These are phyloP conservation scores for Phytophthora aleatoria DNA, from an alignment of 352 stramenopile species.

Conservation along the genomic window DNA sequence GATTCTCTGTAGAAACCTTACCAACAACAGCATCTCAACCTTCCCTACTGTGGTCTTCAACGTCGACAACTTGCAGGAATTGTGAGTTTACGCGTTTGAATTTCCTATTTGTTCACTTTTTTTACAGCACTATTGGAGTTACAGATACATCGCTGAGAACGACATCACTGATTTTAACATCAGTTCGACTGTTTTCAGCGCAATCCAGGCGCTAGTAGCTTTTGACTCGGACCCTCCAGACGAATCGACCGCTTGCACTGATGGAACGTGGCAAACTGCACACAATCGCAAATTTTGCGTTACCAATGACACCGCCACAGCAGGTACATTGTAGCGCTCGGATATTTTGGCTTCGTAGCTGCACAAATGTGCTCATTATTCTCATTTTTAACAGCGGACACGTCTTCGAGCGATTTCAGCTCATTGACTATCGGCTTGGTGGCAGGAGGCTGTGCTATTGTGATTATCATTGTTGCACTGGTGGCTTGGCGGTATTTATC, in stretches of 20 bases:
- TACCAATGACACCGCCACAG: constrained; percentile 13
- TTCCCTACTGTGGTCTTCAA: constrained; percentile 44
- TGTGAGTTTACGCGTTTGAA: constrained; percentile 27
- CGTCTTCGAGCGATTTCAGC: constrained; percentile 18
- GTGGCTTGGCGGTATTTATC: constrained; percentile 20
- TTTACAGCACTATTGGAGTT: neutral
- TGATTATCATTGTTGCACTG: constrained; percentile 20
- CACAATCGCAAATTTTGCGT: constrained; percentile 42
- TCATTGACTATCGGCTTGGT: constrained; percentile 34
- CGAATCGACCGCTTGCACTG: constrained; percentile 13
- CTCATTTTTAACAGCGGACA: constrained; percentile 2
- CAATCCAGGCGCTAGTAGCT: constrained; percentile 25
- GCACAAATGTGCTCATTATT: neutral
- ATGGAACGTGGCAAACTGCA: constrained; percentile 37
- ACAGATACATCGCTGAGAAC: constrained; percentile 39
- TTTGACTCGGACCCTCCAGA: constrained; percentile 37
- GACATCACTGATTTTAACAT: constrained; percentile 47
- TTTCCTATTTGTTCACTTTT: neutral
- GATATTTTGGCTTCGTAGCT: neutral
- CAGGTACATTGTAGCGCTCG: constrained; percentile 10
- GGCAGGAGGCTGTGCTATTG: constrained; percentile 26
- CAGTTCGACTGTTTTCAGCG: constrained; percentile 29
- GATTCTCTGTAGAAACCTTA: constrained; percentile 41
- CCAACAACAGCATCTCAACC: constrained; percentile 35
- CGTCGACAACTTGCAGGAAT: constrained; percentile 33